phyloP scores from a whole-genome alignment of 768 basidiomycete genomes.

The Xerocomus spinulosus region DNA sequence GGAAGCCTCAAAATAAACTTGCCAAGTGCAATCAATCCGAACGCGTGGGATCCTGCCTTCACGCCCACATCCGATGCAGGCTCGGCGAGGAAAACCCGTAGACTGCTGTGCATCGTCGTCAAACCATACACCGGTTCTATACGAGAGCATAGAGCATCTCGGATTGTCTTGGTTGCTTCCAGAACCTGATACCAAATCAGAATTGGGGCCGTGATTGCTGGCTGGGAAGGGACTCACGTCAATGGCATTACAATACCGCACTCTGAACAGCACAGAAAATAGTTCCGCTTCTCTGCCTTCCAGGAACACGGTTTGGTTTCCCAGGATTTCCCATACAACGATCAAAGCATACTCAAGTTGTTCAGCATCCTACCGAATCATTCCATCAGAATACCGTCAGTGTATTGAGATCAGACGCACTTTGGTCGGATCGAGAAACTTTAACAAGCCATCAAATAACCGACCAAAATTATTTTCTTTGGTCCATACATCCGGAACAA shows the following conservation, averaged over 20 bases:
- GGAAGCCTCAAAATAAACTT: constrained; percentile 81
- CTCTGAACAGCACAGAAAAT: constrained; percentile 62
- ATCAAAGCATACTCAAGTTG: constrained; percentile 76
- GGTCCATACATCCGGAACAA: constrained; percentile 65
- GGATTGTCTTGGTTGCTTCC: constrained; percentile 78
- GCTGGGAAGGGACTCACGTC: constrained; percentile 47
- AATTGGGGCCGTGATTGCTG: background rate
- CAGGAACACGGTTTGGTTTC: constrained; percentile 64
- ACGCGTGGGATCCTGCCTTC: constrained; percentile 69
- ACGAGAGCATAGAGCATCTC: constrained; percentile 65
- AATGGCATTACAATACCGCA: constrained; percentile 68
- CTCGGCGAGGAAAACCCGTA: constrained; percentile 60
- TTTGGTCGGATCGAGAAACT: constrained; percentile 57
- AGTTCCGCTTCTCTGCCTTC: constrained; percentile 80
- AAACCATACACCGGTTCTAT: constrained; percentile 83
- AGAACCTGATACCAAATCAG: constrained; percentile 49
- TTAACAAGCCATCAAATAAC: constrained; percentile 61
- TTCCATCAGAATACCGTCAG: background rate
- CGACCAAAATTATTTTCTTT: constrained; percentile 65
- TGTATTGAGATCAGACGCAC: constrained; percentile 37
- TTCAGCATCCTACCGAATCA: constrained; percentile 47
- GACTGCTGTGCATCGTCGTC: constrained; percentile 72
- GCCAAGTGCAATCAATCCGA: constrained; percentile 78
- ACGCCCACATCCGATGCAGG: constrained; percentile 47
- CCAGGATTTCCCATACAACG: constrained; percentile 78